Base-by-base conservation (phyloP, 495 filamentous ascomycete genomes). In the Penicillium robsamsonii region DNA sequence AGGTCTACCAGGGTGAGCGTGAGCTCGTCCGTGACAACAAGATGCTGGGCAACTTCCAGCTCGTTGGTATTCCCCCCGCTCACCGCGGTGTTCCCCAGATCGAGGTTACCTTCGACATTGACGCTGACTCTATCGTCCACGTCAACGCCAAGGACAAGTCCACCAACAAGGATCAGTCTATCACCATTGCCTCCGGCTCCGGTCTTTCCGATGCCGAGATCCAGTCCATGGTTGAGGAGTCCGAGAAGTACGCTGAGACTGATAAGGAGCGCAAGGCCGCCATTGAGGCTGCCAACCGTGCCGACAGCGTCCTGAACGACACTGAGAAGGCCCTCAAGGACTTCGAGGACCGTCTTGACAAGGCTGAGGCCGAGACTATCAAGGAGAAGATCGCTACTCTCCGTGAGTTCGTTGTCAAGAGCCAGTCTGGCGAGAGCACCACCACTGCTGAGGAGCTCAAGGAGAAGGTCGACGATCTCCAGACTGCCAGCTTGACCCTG, bases 1-100 rank as follows among this genome's bases (percentile, higher is more conserved):
- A 98, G 87, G 95, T 98, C 54, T 97, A 86, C 89, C 94, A 98
- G 85, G 94, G 94, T 81, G 94, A 98, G 83, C 94, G 94, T 89
- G 94, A 98, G 80, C 90, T 98, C 53, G 94, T 98, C 70, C 87
- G 86, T 71, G 94, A 98, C 82, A 98, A 98, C 87, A 98, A 98
- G 83, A 80, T 98, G 56, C 86, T 98, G 18, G 94, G 94, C 37
- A 97, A 98, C 89, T 98, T 98, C 89, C 94, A 98, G 84, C 88
- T 98, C 57, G 91, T 96, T 67, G 94, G 94, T 55, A 97, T 98
- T 59, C 94, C 94, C 33, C 94, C 94, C 52, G 94, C 94, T 50
- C 92, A 96, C 82, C 92, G 94, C 75, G 94, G 94, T 80, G 91
- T 97, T 48, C 94, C 94, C 58, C 94, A 98, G 75, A 82, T 98